Percentiles rank a stretch among this genome's conserved stretches.
Conservation (phyloP, 495 filamentous ascomycete genomes). For the Aspergillus olivimuriae region DNA sequence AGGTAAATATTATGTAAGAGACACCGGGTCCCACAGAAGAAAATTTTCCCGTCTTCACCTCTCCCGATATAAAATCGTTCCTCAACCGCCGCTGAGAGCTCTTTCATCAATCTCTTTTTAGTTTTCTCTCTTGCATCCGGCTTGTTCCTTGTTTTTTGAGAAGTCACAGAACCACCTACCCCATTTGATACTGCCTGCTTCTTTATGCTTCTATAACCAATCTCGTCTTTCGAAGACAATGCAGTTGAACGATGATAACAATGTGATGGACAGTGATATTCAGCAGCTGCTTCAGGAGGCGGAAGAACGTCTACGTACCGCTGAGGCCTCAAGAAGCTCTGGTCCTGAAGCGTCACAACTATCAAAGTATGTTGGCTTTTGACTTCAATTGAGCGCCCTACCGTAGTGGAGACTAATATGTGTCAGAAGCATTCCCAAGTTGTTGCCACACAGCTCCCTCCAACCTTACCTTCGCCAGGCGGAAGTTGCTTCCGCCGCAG, state of each 20-base stretch:
- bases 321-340: conserved; percentile 16
- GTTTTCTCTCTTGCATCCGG: too few species aligned
- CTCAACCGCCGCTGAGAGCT: not conserved
- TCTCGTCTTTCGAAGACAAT: too few species aligned
- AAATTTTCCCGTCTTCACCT: conserved; percentile 4
- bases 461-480: conserved; percentile 44
- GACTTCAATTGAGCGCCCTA: not conserved
- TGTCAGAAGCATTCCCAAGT: conserved; percentile 31
- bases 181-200: too few species aligned
- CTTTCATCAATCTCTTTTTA: conserved; percentile 7
- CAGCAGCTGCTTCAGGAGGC: conserved; percentile 58
- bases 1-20: too few species aligned
- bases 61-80: not conserved
- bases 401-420: not conserved
- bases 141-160: too few species aligned
- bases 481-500: conserved; percentile 38
- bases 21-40: conserved; percentile 13
- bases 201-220: too few species aligned
- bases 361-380: not conserved
- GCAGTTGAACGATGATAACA: conserved; percentile 15
- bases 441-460: conserved; percentile 30
- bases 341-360: not conserved
- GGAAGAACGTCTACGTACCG: conserved; percentile 24
- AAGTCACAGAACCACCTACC: too few species aligned
- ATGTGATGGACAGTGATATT: conserved; percentile 50